Base-by-base conservation (phyloP, 306 rosid species). In the Cotoneaster glaucophyllus region DNA sequence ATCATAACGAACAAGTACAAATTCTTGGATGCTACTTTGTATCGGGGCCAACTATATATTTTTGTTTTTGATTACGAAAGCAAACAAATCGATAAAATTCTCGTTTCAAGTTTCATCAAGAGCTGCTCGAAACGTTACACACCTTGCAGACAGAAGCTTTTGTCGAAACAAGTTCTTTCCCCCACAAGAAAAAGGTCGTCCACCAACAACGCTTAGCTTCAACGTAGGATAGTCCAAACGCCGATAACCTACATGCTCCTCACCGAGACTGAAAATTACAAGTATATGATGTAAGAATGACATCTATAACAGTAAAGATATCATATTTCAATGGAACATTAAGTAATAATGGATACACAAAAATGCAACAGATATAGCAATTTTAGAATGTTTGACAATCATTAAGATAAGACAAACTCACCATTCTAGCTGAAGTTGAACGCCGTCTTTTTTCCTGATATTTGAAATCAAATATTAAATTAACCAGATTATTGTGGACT, bases 371-470 rank as follows among this genome's bases (percentile, higher is more conserved):
- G 29, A 39, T 31, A 52, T 74, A 63, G 52, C 15, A 22, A 21
- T 74, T 64, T 54, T 12, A 75, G 64, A 86, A 71, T 74, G 45
- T 83, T 61, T 63, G 58, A 65, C 77, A 61, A 50, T 71, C 80
- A 67, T 53, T 52, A 58, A 71, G n/a, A n/a, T n/a, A n/a, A n/a
- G n/a, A 69, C 45, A 80, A 79, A 76, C 96, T 86, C 86, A 95
- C 98, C 96, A 85, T 81, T 92, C 97, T 72, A 95, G 89, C 87
- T 95, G 98, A 79, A 82, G 96, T 85, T 92, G 97, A 76, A 95
- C 98, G 13, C 86, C 74, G 72, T 90, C 97, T 87, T 95, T 92
- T 86, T 70, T 82, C 72, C 98, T 95, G 74, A 82, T 79, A 86
- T 70, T 79, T 68, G 74, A 86, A 88, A 82, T 59, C 19, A 69